Conservation (phyloP, 805 yeast genomes). For the Vanderwaltozyma yarrowii region DNA sequence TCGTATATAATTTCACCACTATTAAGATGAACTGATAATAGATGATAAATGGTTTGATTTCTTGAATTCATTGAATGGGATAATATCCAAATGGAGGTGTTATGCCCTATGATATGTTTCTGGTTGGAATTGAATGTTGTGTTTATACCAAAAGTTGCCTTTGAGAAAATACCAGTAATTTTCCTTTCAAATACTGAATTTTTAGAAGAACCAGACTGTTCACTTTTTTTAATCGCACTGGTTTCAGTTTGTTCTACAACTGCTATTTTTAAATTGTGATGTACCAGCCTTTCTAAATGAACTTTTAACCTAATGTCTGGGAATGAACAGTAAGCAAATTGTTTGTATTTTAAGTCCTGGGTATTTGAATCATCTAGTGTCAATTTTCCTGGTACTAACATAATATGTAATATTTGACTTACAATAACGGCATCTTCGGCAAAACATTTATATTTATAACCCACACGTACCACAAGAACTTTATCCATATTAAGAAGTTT, state of each 20-base stretch:
- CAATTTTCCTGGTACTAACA: conserved; percentile 61
- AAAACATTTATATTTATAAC: conserved; percentile 81
- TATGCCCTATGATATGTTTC: conserved; percentile 17
- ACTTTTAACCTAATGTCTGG: conserved; percentile 69
- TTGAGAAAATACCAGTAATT: conserved; percentile 64
- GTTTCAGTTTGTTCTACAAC: conserved; percentile 80
- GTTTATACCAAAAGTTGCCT: conserved; percentile 56
- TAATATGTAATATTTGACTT: conserved; percentile 54
- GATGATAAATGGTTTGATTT: conserved; percentile 12
- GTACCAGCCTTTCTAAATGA: conserved; percentile 64
- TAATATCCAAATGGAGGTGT: conserved; percentile 22
- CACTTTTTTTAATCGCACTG: conserved; percentile 52
- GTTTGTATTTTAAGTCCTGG: conserved; percentile 39
- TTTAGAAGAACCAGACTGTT: conserved; percentile 24
- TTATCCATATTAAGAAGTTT: conserved; percentile 55
- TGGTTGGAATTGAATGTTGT: conserved; percentile 42
- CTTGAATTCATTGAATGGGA: conserved; percentile 12
- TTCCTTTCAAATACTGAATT: conserved; percentile 54
- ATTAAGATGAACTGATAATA: conserved; percentile 52
- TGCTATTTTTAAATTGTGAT: conserved; percentile 71
- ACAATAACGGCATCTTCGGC: conserved; percentile 77
- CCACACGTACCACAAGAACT: conserved; percentile 74
- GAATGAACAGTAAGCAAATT: conserved; percentile 75
- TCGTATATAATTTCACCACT: conserved; percentile 75
- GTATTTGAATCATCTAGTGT: conserved; percentile 41